Base-by-base conservation (phyloP, 164 flowering plant genomes). In the Tinospora cordifolia region DNA sequence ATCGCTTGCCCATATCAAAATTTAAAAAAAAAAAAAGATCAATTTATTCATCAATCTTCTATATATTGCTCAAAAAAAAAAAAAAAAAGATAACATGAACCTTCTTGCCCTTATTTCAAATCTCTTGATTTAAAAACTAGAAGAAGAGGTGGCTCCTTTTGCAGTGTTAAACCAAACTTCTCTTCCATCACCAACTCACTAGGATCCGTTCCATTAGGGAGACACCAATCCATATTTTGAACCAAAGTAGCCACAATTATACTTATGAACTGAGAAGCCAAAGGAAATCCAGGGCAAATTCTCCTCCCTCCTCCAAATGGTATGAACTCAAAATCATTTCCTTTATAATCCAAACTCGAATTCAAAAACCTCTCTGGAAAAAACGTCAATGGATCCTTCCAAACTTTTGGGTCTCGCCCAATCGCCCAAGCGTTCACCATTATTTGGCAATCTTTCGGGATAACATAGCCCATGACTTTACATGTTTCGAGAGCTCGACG, bases 351-450 rank as follows among this genome's bases (percentile, higher is more conserved):
- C 66, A 74, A 10, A 19, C 65, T 65, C 0, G 75, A 51, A 36
- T 67, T 40, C 12, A 79, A 21, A 27, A 79, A 76, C 69, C 82
- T 22, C 74, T 79, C 78, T 0, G 80, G 82, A 25, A 47, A 58
- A 38, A 79, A 79, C 13, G 15, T 64, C 24, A 74, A 12, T 7
- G 82, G 74, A 38, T 77, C 72, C 13, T 69, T 62, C 82, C 79
- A 79, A 5, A 17, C 22, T 36, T 63, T 66, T 0, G 79, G 76
- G 36, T 79, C 79, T 25, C 82, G 62, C 6, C 75, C 79, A 10
- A 79, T 79, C 12, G 78, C 77, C 73, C 78, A 79, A 1, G 69
- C 74, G 9, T 77, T 79, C 30, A 79, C 75, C 63, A 76, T 39
- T 10, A 76, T 62, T 49, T 64, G 74, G 14, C 75, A 46, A 19